phyloP scores from a whole-genome alignment of 345 rosid species.

The Corymbia maculata region DNA sequence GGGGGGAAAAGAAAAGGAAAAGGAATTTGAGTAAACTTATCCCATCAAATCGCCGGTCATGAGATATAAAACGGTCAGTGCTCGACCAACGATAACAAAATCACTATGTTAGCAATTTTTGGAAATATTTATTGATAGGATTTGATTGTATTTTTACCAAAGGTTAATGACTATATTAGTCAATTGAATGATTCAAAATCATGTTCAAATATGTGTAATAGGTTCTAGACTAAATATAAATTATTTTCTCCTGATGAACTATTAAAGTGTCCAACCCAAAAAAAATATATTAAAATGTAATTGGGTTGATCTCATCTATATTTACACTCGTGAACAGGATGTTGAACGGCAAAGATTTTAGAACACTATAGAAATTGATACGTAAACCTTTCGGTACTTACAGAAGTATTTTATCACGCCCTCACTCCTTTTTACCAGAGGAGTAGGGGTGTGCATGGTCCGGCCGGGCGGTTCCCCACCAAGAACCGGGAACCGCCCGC shows the following conservation, averaged over 20 bases:
- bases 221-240: not conserved
- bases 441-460: too few relatives aligned
- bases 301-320: not conserved
- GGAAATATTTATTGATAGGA: not conserved
- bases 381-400: not conserved
- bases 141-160: not conserved
- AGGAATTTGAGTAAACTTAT: too few relatives aligned
- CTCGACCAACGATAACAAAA: too few relatives aligned
- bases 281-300: not conserved
- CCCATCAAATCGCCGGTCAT: too few relatives aligned
- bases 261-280: not conserved
- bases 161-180: not conserved
- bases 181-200: not conserved
- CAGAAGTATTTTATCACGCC: not conserved
- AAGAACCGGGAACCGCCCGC: too few relatives aligned
- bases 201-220: not conserved
- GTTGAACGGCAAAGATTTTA: not conserved
- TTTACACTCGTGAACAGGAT: not conserved
- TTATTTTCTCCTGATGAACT: not conserved
- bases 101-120: not conserved
- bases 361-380: not conserved
- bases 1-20: too few relatives aligned
- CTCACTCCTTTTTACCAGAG: conserved; percentile 1
- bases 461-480: too few relatives aligned
- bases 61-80: too few relatives aligned